Base-by-base conservation (phyloP, 768 basidiomycete genomes). In the Russula earlei region DNA sequence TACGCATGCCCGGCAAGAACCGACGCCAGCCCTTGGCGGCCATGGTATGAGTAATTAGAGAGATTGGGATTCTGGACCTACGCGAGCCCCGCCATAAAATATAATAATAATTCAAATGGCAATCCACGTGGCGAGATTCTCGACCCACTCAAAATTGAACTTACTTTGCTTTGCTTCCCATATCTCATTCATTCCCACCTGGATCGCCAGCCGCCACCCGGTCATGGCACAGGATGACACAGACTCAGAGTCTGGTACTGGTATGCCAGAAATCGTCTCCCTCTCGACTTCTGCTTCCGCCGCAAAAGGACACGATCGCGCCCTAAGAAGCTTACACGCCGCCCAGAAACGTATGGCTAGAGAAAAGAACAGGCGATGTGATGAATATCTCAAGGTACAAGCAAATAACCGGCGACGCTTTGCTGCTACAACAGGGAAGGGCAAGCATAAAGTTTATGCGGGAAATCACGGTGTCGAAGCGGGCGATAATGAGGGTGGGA, bases 361-460 rank as follows among this genome's bases (percentile, higher is more conserved):
- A 47, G 58, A 56, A 47, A 45, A 25, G 44, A 61, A 62, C 49
- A 51, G 52, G 22, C 34, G n/a, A 17, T 55, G 41, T 33, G 62
- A 61, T 37, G 46, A 51, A 43, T 40, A 52, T 49, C 44, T 62
- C 55, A 62, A 62, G 52, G 52, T 38, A 49, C 62, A 61, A 49
- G 52, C 61, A 12, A 49, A 44, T 31, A 24, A 3, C 9, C 44
- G 55, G 38, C 51, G 36, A 48, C 37, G 44, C 22, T n/a, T 27
- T 9, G 22, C 41, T 44, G 44, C 52, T 45, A 31, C 47, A 49
- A 34, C 22, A 10, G 47, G 37, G 37, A 61, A 47, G 27, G 40
- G n/a, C 24, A 57, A 48, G 40, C 29, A n/a, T n/a, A n/a, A n/a
- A n/a, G n/a, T 19, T 36, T 22, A 44, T 19, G 47, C 36, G 42